Base-by-base conservation (phyloP, 305 asterid genomes). In the Fraxinus dipetala region DNA sequence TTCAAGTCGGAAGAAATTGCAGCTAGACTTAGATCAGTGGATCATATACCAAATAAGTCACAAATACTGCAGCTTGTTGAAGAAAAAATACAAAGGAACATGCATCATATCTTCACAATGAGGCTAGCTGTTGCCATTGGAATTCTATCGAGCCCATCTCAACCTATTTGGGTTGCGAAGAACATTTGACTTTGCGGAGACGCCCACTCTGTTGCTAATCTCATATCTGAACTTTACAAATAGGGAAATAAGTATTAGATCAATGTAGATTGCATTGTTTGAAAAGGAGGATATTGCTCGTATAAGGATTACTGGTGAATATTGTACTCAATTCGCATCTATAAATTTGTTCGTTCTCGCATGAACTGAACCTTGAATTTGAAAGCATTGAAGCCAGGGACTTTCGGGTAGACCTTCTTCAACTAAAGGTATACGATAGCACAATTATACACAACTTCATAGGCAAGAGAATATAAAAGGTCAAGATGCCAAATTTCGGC, bases 41-140 rank as follows among this genome's bases (percentile, higher is more conserved):
- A 97, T 14, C 89, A 93, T 65, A 88, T 83, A 8, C 45, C 93
- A 18, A 88, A 90, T 48, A 91, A 82, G 84, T 86, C 94, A 22
- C 89, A 94, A 85, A 26, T 93, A 43, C 78, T 94, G 88, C 98
- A 92, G 28, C 72, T 86, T 65, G 90, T 93, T 40, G 95, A 91
- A 79, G 96, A 90, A 77, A 92, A 92, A 91, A 91, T 36, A 85
- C 91, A 91, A 93, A 90, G 78, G 96, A 93, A 61, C 89, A 90
- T 83, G 95, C 97, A 51, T 76, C 92, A 54, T 36, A 81, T 84
- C 92, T 86, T 30, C 97, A 92, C 75, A 92, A 95, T 59, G 98
- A 90, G 96, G 82, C 72, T 94, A 56, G 98, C 97, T 56, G 32
- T 67, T 67, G 74, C 74, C 74, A 26, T 67, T 13, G 65, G 95